Percentiles rank a stretch among this genome's conserved stretches.
Evolutionary conservation across 2,329 filamentous ascomycete genomes (phyloP).

Genomic region (Karstenula rhodostoma): DNA sequence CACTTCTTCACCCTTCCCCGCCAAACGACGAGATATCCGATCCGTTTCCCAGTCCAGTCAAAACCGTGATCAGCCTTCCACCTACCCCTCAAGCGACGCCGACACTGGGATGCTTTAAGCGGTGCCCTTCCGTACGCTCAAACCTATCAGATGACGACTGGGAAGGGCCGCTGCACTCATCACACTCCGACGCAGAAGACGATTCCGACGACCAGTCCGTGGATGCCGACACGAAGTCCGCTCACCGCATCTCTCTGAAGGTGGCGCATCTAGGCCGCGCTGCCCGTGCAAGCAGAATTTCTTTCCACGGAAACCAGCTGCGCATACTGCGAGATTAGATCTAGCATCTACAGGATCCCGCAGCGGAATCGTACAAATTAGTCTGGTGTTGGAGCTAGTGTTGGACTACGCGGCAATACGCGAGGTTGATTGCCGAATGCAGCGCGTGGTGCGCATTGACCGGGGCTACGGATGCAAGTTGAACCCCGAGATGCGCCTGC

Average conservation of each 20-base stretch:
- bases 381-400: not conserved
- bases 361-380: not conserved
- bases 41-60: conserved; percentile 2
- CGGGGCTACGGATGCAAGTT: not conserved
- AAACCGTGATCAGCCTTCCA: conserved; percentile 14
- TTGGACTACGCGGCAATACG: conserved; percentile 5
- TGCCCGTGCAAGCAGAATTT: conserved; percentile 20
- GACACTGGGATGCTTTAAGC: conserved; percentile 11
- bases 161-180: conserved; percentile 21
- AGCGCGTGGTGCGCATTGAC: not conserved
- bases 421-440: conserved; percentile 4
- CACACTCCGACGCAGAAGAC: conserved; percentile 18
- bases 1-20: conserved; percentile 21
- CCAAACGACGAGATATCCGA: conserved; percentile 5
- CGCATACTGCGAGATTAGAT: conserved; percentile 11
- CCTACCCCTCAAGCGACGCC: conserved; percentile 17
- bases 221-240: conserved; percentile 11
- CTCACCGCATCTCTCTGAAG: conserved; percentile 5
- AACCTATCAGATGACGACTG: conserved; percentile 21
- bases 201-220: conserved; percentile 14
- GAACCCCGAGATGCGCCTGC: conserved; percentile 7
- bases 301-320: conserved; percentile 17
- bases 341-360: conserved; percentile 2
- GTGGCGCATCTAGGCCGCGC: conserved; percentile 15
- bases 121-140: conserved; percentile 17